Percentiles rank a stretch among this genome's conserved stretches.
Evolutionary conservation across 352 stramenopile species (phyloP).

Genomic region (Phytophthora palmivora): DNA sequence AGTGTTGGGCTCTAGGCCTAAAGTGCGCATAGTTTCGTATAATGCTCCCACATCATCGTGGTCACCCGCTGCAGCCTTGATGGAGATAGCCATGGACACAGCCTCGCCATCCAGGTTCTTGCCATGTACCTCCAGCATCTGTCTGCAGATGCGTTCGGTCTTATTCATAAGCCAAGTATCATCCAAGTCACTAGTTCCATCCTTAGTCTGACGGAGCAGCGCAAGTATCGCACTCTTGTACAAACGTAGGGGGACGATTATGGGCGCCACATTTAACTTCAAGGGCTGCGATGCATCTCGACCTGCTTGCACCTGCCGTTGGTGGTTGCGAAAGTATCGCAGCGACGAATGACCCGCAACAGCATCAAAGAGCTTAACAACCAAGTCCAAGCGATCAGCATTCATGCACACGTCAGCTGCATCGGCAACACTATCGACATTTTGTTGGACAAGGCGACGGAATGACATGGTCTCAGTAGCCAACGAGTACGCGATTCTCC

Average conservation of each 20-base stretch:
- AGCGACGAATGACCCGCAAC: constrained; percentile 53
- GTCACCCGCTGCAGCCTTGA: constrained; percentile 72
- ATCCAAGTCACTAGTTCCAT: constrained; percentile 5
- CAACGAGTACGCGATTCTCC: constrained; percentile 78
- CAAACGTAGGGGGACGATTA: constrained; percentile 62
- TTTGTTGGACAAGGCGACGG: constrained; percentile 62
- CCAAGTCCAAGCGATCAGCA: constrained; percentile 56
- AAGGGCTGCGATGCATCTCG: constrained; percentile 12
- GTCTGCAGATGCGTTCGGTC: constrained; percentile 62
- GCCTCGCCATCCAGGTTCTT: constrained; percentile 66
- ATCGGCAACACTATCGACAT: constrained; percentile 76
- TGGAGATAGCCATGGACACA: constrained; percentile 82
- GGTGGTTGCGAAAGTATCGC: constrained; percentile 32
- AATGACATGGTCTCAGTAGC: constrained; percentile 78
- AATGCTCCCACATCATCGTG: constrained; percentile 80
- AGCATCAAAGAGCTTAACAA: constrained; percentile 67
- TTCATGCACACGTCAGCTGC: constrained; percentile 70
- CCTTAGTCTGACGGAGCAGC: constrained; percentile 53
- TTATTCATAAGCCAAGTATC: constrained; percentile 49
- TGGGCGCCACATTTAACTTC: constrained; percentile 20
- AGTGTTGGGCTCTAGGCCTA: constrained; percentile 68
- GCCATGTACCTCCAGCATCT: constrained; percentile 71
- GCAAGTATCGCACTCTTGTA: constrained; percentile 71
- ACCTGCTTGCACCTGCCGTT: constrained; percentile 24
- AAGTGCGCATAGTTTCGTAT: constrained; percentile 75